These are phyloP conservation scores for Leccinum broughii DNA, from an alignment of 768 basidiomycete genomes.

Conservation along the genomic window DNA sequence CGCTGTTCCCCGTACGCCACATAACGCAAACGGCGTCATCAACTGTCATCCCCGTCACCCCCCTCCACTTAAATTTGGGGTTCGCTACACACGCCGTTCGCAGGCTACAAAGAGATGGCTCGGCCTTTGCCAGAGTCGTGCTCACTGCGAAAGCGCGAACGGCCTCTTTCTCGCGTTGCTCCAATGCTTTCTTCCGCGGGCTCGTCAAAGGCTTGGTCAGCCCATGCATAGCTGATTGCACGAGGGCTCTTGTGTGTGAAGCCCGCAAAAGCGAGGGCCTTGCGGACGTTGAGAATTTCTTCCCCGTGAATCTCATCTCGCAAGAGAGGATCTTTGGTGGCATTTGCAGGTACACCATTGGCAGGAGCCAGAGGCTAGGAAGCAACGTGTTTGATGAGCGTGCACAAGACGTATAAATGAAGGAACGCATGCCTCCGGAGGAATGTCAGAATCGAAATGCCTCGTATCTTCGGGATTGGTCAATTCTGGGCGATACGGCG, in stretches of 20 bases:
- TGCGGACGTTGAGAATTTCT: conserved; percentile 86
- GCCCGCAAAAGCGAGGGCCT: conserved; percentile 87
- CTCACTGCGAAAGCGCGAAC: conserved; percentile 60
- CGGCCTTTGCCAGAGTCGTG: conserved; percentile 69
- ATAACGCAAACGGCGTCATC: conserved; percentile 33
- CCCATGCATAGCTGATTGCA: conserved; percentile 71
- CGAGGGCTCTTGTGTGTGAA: conserved; percentile 91
- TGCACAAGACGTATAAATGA: conserved; percentile 26
- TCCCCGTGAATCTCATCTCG: conserved; percentile 83
- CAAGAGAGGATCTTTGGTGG: conserved; percentile 87
- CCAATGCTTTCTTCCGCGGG: conserved; percentile 51
- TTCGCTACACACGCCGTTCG: conserved; percentile 28
- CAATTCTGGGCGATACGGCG: conserved; percentile 90
- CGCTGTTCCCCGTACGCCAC: conserved; percentile 29
- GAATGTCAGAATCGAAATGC: conserved; percentile 96
- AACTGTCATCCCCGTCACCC: conserved; percentile 21
- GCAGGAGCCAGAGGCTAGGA: conserved; percentile 84
- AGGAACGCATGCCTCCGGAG: conserved; percentile 67
- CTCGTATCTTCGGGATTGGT: conserved; percentile 81
- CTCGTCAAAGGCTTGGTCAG: conserved; percentile 69
- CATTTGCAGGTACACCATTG: conserved; percentile 80
- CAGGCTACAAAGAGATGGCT: conserved; percentile 77
- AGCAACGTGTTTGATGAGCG: conserved; percentile 32
- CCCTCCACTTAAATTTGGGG: conserved; percentile 23
- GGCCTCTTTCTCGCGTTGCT: conserved; percentile 57